Percentiles rank a stretch among this genome's conserved stretches.
Conservation (phyloP, 1,284 basidiomycete genomes). For the Malassezia sp. region DNA sequence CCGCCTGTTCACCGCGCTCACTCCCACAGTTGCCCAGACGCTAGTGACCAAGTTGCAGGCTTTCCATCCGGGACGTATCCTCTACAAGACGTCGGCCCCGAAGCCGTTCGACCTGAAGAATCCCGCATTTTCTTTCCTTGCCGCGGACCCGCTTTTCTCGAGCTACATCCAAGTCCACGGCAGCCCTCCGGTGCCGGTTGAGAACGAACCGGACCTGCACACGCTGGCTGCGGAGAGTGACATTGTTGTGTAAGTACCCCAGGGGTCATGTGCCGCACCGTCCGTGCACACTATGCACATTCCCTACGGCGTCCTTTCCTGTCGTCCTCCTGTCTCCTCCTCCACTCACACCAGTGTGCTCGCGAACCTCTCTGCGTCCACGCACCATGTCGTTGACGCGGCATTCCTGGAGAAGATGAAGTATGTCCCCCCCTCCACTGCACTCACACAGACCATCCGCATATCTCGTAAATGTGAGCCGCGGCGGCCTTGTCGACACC, state of each 20-base stretch:
- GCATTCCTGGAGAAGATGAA: slow-evolving; percentile 73
- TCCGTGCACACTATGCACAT: too few species aligned
- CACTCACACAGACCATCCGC: slow-evolving; percentile 19
- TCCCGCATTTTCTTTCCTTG: slow-evolving; percentile 19
- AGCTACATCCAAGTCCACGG: not conserved
- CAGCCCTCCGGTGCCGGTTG: slow-evolving; percentile 16
- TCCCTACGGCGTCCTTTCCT: too few species aligned
- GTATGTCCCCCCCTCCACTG: slow-evolving; percentile 48
- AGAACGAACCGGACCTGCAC: slow-evolving; percentile 23
- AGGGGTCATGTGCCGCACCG: too few species aligned
- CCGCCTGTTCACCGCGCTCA: not conserved
- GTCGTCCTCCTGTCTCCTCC: too few species aligned
- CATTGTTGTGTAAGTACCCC: slow-evolving; percentile 24
- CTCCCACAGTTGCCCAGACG: slow-evolving; percentile 19
- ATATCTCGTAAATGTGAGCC: slow-evolving; percentile 31
- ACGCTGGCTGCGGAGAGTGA: slow-evolving; percentile 22
- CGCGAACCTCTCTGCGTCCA: slow-evolving; percentile 63
- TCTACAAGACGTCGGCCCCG: slow-evolving; percentile 28
- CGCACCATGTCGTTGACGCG: slow-evolving; percentile 63
- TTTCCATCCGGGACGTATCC: slow-evolving; percentile 22
- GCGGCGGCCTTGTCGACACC: slow-evolving; percentile 62
- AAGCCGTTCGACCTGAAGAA: slow-evolving; percentile 21
- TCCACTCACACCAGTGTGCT: slow-evolving; percentile 52
- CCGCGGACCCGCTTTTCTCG: slow-evolving; percentile 13
- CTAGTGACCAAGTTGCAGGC: slow-evolving; percentile 21